These are phyloP conservation scores for Salvia splendens DNA, from an alignment of 257 asterid genomes.

Conservation along the genomic window DNA sequence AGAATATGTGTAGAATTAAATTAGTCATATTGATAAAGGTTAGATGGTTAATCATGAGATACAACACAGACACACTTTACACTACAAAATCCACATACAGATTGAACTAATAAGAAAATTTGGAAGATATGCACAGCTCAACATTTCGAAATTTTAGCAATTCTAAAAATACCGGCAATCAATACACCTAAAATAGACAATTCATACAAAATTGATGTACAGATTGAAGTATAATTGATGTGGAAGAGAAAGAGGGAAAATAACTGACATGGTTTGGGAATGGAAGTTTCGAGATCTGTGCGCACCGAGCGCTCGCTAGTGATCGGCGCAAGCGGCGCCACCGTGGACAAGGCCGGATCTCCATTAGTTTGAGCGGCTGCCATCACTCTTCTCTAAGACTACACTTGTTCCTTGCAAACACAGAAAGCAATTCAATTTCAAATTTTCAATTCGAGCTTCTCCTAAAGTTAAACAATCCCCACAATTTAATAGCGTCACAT, in stretches of 20 bases:
- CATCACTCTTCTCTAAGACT: slow-evolving; percentile 6
- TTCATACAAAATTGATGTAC: not conserved
- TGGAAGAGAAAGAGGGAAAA: not conserved
- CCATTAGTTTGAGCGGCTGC: slow-evolving; percentile 26
- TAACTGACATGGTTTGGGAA: slow-evolving; percentile 71
- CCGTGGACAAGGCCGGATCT: slow-evolving; percentile 46
- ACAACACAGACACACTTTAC: not conserved
- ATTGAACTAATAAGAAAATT: not conserved
- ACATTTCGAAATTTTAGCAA: not conserved
- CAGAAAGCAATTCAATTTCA: not conserved
- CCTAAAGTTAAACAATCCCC: too few relatives aligned
- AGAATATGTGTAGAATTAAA: too few relatives aligned
- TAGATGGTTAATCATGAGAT: too few relatives aligned
- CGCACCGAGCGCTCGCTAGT: slow-evolving; percentile 56
- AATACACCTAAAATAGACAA: not conserved
- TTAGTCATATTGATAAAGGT: too few relatives aligned
- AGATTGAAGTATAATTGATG: not conserved
- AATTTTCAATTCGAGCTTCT: too few relatives aligned
- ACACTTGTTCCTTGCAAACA: not conserved
- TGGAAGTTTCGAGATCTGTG: slow-evolving; percentile 52
- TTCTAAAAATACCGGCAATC: not conserved
- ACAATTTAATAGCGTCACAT: too few relatives aligned
- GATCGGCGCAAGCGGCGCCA: slow-evolving; percentile 77
- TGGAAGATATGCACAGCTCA: too few relatives aligned
- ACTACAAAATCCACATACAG: not conserved